Conservation (phyloP, 2,329 filamentous ascomycete species). For the Ilyonectria robusta region DNA sequence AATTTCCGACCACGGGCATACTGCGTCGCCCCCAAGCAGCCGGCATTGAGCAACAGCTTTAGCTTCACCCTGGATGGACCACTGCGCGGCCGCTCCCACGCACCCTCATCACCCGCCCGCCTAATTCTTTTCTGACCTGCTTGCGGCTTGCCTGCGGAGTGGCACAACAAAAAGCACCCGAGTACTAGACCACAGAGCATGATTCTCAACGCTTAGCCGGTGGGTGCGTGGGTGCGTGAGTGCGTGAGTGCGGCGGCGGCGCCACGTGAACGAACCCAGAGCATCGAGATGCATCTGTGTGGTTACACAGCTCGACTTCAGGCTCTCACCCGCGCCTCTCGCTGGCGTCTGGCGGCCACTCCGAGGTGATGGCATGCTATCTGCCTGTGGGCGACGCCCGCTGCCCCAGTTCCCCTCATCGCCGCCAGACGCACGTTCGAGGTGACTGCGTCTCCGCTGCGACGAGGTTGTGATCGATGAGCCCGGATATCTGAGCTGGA, state of each 20-base stretch:
- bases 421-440: slow-evolving; percentile 15
- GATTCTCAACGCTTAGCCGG: slow-evolving; percentile 25
- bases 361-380: slow-evolving; percentile 17
- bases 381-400: slow-evolving; percentile 15
- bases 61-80: slow-evolving; percentile 5
- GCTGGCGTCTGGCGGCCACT: slow-evolving; percentile 21
- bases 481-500: slow-evolving; percentile 13
- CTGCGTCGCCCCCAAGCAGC: slow-evolving; percentile 6
- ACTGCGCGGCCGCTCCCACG: slow-evolving; percentile 1
- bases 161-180: slow-evolving; percentile 11
- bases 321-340: slow-evolving; percentile 23
- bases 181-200: slow-evolving; percentile 14
- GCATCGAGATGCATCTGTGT: slow-evolving; percentile 35
- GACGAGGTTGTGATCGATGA: slow-evolving; percentile 20
- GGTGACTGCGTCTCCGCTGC: slow-evolving; percentile 25
- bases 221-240: neutral
- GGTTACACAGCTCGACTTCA: slow-evolving; percentile 29
- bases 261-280: slow-evolving; percentile 33
- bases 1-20: slow-evolving; percentile 5
- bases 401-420: slow-evolving; percentile 2
- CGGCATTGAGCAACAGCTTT: slow-evolving; percentile 9
- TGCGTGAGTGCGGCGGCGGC: slow-evolving; percentile 15
- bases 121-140: slow-evolving; percentile 5
- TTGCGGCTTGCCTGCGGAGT: slow-evolving; percentile 2
- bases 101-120: slow-evolving; percentile 1